Conservation (phyloP, 2,329 filamentous ascomycete genomes). For the Ophiognomonia clavigignenti-juglandacearum region DNA sequence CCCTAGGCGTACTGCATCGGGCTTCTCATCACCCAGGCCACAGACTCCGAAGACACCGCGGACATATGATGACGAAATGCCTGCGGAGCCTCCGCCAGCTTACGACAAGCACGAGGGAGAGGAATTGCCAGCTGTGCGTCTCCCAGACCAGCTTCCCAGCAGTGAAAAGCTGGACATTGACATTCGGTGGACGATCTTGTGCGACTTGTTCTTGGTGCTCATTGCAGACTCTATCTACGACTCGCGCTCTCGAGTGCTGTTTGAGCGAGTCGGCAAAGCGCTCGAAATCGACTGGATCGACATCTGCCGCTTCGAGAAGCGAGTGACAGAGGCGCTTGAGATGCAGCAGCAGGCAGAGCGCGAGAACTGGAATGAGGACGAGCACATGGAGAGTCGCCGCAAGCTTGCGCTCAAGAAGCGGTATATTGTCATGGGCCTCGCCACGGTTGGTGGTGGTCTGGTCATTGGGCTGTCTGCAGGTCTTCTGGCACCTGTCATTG, state of each 20-base stretch:
- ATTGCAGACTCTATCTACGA: conserved; percentile 96
- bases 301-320: conserved; percentile 94
- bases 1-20: conserved; percentile 1
- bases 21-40: conserved; percentile 5
- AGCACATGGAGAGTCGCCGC: conserved; percentile 81
- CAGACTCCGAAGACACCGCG: conserved; percentile 21
- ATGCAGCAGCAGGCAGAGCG: conserved; percentile 95
- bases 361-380: conserved; percentile 96
- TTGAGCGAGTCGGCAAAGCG: conserved; percentile 77
- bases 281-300: conserved; percentile 86
- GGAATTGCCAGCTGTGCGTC: conserved; percentile 73
- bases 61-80: conserved; percentile 42
- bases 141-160: conserved; percentile 74
- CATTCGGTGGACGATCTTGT: conserved; percentile 92
- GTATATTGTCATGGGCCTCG: conserved; percentile 93
- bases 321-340: conserved; percentile 91
- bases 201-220: conserved; percentile 91
- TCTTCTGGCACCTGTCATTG: conserved; percentile 86
- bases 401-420: conserved; percentile 78
- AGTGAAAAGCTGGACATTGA: conserved; percentile 91
- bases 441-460: conserved; percentile 88
- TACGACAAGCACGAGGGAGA: conserved; percentile 62
- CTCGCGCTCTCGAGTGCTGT: conserved; percentile 73
- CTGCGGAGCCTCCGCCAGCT: conserved; percentile 49
- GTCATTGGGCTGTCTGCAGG: conserved; percentile 95